These are phyloP conservation scores for Silene noctiflora DNA, from an alignment of 179 eudicot species.

Conservation along the genomic window DNA sequence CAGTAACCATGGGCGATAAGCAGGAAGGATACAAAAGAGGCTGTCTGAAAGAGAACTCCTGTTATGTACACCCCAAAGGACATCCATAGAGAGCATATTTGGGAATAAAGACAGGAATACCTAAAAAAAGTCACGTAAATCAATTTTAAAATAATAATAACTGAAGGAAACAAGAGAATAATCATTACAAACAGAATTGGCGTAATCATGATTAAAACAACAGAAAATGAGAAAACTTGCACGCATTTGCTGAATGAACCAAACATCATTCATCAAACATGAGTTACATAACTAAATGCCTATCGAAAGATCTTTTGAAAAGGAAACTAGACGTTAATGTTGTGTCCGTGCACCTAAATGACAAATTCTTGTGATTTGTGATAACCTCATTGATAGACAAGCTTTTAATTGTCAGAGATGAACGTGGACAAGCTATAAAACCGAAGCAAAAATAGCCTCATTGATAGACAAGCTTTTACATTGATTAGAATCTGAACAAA, in stretches of 20 bases:
- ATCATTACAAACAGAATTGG: neutral
- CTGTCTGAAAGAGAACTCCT: slow-evolving; percentile 84
- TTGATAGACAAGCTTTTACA: neutral
- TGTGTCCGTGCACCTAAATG: neutral
- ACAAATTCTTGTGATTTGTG: neutral
- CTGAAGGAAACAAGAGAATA: neutral
- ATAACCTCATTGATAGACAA: too few relatives aligned
- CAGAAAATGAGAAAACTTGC: neutral
- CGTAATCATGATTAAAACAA: neutral
- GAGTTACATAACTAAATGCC: neutral
- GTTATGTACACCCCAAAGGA: slow-evolving; percentile 93
- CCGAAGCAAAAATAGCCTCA: neutral
- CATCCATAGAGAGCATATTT: slow-evolving; percentile 89
- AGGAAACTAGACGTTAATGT: neutral
- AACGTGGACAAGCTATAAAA: neutral
- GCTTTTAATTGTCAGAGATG: neutral
- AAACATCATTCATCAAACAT: neutral
- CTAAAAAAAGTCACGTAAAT: slow-evolving; percentile 29
- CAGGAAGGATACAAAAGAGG: slow-evolving; percentile 77
- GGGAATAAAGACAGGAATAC: slow-evolving; percentile 81
- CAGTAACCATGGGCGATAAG: slow-evolving; percentile 93
- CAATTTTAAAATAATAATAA: too few relatives aligned
- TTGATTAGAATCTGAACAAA: too few relatives aligned
- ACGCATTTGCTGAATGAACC: neutral
- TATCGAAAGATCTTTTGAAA: neutral